Percentiles rank a stretch among this genome's conserved stretches.
These are phyloP conservation scores for Rutstroemia sp. DNA, from an alignment of 2,329 filamentous ascomycete species.

Conservation along the genomic window DNA sequence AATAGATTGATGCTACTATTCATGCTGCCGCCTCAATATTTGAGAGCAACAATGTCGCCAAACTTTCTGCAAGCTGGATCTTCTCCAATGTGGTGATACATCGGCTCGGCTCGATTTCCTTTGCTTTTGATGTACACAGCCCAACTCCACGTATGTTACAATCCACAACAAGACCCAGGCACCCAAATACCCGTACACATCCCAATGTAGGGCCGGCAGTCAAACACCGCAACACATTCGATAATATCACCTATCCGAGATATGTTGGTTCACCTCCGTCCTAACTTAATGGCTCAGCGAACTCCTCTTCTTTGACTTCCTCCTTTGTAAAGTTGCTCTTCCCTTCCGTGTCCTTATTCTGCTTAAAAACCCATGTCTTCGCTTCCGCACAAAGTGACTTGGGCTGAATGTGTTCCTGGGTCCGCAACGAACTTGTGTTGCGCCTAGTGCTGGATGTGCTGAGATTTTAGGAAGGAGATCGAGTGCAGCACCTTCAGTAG, in stretches of 20 bases:
- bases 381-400: conserved; percentile 32
- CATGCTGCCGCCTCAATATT: too few species aligned
- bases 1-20: too few species aligned
- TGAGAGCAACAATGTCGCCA: too few species aligned
- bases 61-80: too few species aligned
- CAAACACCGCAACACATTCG: neutral
- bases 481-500: conserved; percentile 9
- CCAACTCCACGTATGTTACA: too few species aligned
- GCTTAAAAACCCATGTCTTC: conserved; percentile 31
- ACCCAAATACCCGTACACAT: too few species aligned
- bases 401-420: conserved; percentile 30
- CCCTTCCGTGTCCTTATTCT: conserved; percentile 29
- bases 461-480: conserved; percentile 28
- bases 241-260: neutral
- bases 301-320: conserved; percentile 28
- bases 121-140: too few species aligned
- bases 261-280: neutral
- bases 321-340: conserved; percentile 23
- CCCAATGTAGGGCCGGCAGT: neutral
- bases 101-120: too few species aligned
- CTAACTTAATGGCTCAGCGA: conserved; percentile 28
- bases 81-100: too few species aligned
- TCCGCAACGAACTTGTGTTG: conserved; percentile 28
- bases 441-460: conserved; percentile 24
- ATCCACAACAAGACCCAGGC: too few species aligned